Evolutionary conservation across 352 stramenopile genomes (phyloP).

Genomic region (Peronospora destructor): DNA sequence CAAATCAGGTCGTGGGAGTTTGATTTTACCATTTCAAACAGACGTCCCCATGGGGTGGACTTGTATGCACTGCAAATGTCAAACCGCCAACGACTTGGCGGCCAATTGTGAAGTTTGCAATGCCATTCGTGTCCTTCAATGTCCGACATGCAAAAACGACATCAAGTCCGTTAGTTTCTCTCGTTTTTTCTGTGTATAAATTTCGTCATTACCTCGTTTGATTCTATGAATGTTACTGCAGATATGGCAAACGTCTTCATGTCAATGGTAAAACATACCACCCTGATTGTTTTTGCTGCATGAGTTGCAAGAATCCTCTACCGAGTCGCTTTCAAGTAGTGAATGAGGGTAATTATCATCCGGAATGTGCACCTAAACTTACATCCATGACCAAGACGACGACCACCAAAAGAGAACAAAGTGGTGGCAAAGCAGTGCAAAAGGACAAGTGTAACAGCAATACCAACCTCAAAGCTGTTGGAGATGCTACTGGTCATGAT

Average conservation of each 20-base stretch:
- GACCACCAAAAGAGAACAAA: conserved; percentile 5
- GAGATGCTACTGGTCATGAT: background rate
- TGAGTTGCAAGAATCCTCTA: conserved; percentile 26
- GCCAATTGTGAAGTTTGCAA: conserved; percentile 37
- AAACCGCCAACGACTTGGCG: conserved; percentile 32
- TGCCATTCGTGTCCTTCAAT: conserved; percentile 36
- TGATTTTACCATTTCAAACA: too few relatives aligned
- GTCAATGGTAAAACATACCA: conserved; percentile 40
- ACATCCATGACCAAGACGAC: conserved; percentile 13
- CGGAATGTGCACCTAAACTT: conserved; percentile 28
- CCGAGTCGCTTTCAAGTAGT: conserved; percentile 38
- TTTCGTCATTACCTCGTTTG: too few relatives aligned
- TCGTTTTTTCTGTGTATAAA: conserved; percentile 9
- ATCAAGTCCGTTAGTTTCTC: conserved; percentile 21
- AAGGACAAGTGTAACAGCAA: conserved; percentile 17
- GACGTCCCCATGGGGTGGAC: conserved; percentile 26
- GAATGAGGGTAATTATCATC: conserved; percentile 35
- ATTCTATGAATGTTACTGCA: too few relatives aligned
- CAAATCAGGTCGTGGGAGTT: too few relatives aligned
- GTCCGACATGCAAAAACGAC: conserved; percentile 29
- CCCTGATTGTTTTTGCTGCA: conserved; percentile 45
- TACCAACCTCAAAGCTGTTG: conserved; percentile 10
- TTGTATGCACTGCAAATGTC: conserved; percentile 39
- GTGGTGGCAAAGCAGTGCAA: background rate
- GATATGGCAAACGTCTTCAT: conserved; percentile 36